These are phyloP conservation scores for Periconia sp. DNA, from an alignment of 2,329 filamentous ascomycete species.

Conservation along the genomic window DNA sequence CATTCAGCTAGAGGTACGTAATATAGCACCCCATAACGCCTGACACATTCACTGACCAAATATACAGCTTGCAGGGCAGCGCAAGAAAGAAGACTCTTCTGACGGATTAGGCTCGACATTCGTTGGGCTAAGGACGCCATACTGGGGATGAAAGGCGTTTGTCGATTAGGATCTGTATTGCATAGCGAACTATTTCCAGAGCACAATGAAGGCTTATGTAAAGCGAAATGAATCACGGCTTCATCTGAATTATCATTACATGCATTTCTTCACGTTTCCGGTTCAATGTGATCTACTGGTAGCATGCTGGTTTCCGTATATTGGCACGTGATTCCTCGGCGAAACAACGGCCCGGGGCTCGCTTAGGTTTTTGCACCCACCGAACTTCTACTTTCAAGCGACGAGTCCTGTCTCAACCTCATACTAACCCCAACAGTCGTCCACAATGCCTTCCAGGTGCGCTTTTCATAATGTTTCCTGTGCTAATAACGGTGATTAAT, in stretches of 20 bases:
- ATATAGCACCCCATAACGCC: not conserved
- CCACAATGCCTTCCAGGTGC: constrained; percentile 40
- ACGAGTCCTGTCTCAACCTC: not conserved
- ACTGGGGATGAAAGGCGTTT: constrained; percentile 40
- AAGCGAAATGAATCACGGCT: constrained; percentile 12
- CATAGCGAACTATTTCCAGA: constrained; percentile 29
- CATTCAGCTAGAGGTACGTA: constrained; percentile 80
- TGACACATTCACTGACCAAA: constrained; percentile 13
- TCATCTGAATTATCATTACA: not conserved
- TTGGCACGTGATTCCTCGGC: constrained; percentile 4
- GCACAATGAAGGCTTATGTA: constrained; percentile 12
- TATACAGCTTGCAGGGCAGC: constrained; percentile 65
- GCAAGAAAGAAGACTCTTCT: constrained; percentile 69
- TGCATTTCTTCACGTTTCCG: not conserved
- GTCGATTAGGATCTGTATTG: constrained; percentile 23
- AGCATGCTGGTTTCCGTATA: no score
- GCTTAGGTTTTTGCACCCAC: constrained; percentile 4
- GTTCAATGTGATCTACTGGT: no score
- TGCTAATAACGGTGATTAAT: no score
- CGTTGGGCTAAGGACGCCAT: constrained; percentile 47
- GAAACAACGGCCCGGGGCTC: constrained; percentile 5
- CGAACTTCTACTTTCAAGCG: constrained; percentile 8
- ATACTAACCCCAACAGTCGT: constrained; percentile 37
- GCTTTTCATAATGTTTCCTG: constrained; percentile 10
- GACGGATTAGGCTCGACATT: constrained; percentile 43